phyloP scores from a whole-genome alignment of 1,284 basidiomycete genomes.

The Ustilago lituana region DNA sequence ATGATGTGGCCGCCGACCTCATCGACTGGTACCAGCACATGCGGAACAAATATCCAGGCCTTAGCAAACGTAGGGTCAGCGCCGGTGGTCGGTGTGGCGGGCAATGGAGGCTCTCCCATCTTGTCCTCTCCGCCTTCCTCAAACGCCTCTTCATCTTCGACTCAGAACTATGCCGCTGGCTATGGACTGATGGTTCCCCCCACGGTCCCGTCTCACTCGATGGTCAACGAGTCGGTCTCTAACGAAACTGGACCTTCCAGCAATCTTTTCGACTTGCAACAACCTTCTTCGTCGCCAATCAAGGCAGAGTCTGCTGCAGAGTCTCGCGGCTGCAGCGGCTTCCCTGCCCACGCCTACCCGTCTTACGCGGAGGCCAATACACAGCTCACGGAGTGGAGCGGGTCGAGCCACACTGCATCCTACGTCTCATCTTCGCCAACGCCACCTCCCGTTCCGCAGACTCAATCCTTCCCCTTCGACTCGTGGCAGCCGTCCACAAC shows the following conservation, averaged over 20 bases:
- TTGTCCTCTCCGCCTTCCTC: slow-evolving; percentile 35
- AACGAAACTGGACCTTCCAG: background rate
- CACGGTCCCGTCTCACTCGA: slow-evolving; percentile 24
- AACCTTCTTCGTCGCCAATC: background rate
- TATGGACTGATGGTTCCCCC: slow-evolving; percentile 32
- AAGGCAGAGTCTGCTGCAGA: slow-evolving; percentile 3
- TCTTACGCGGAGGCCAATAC: background rate
- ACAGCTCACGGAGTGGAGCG: slow-evolving; percentile 18
- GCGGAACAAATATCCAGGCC: slow-evolving; percentile 2
- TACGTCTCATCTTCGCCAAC: slow-evolving; percentile 13
- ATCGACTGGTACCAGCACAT: background rate
- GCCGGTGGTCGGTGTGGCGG: slow-evolving; percentile 2
- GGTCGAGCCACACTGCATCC: slow-evolving; percentile 2
- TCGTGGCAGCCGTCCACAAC: slow-evolving; percentile 13
- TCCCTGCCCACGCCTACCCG: background rate
- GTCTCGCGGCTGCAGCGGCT: slow-evolving; percentile 7
- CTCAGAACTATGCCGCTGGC: slow-evolving; percentile 17
- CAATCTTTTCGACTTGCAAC: slow-evolving; percentile 1
- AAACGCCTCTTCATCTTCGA: slow-evolving; percentile 25
- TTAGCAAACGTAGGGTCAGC: no score
- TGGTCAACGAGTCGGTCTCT: background rate
- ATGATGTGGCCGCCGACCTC: slow-evolving; percentile 29
- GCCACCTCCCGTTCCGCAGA: slow-evolving; percentile 11
- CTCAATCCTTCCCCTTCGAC: slow-evolving; percentile 8
- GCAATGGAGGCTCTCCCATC: slow-evolving; percentile 20